Evolutionary conservation across 352 stramenopile species (phyloP), one percentile per base, ranked within the genome.

Genomic region (Pilasporangium apinafurcum): DNA sequence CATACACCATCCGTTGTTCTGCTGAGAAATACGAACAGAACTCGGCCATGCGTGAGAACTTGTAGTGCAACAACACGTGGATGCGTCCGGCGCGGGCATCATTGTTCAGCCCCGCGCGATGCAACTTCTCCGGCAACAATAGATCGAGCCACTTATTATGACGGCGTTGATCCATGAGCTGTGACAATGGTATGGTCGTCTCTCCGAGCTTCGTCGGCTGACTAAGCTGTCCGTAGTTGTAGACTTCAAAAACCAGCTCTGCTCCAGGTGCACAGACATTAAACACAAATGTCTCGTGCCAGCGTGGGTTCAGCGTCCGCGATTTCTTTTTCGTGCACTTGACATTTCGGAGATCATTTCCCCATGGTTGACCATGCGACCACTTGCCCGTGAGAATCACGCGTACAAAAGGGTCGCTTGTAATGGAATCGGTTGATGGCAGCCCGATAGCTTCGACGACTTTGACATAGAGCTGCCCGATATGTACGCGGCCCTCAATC

Each of bases 71-170:
- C 28, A 92, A 54, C 17, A 92, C 77, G 55, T 92, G 80, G 48
- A 92, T 88, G 5, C 80, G 66, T 1, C 80, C 80, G 0, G 80
- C 80, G n/a, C 80, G 63, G 8, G 77, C 72, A 36, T 92, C 80
- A 29, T 92, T 92, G 52, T 92, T 92, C 10, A 92, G 59, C 1
- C 80, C 80, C 8, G 67, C 71, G 27, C 80, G 80, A 26, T 92
- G 77, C 8, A 92, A 66, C 38, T 86, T 86, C 56, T 87, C 75
- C 0, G 80, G 78, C 3, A 92, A 51, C 32, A 87, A 59, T 26
- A 92, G 50, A 53, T 92, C 80, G 24, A 92, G 60, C 80, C 80
- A 92, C 48, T 92, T 92, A 62, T 92, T 92, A 56, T 92, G 80
- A 20, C 80, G 63, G 16, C 80, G 68, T 49, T 92, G 80, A 42